Evolutionary conservation across 306 rosid genomes (phyloP).

Genomic region (Astragalus membranaceus): DNA sequence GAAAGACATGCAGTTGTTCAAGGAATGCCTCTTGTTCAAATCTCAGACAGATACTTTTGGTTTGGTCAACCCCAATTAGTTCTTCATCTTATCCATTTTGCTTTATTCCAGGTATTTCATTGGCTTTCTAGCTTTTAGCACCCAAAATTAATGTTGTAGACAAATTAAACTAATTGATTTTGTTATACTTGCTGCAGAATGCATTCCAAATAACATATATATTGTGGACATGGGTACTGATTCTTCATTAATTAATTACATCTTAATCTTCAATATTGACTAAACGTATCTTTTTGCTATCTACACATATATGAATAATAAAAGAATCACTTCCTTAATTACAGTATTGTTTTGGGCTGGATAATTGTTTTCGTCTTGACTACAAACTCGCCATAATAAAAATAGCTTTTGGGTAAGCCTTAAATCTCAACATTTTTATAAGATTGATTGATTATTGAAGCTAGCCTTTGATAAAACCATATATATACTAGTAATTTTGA

Average conservation of each 20-base stretch:
- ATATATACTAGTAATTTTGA: no score
- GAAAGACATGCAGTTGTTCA: constrained; percentile 85
- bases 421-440: not conserved
- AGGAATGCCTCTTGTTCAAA: constrained; percentile 95
- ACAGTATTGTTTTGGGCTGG: constrained; percentile 69
- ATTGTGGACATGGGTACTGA: constrained; percentile 80
- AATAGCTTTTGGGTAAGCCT: constrained; percentile 65
- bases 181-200: constrained; percentile 57
- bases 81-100: constrained; percentile 92
- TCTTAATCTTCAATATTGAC: not conserved
- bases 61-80: constrained; percentile 75
- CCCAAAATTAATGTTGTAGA: no score
- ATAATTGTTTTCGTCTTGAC: constrained; percentile 67
- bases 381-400: constrained; percentile 46
- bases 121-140: no score
- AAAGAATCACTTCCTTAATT: constrained; percentile 21
- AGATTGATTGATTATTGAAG: no score
- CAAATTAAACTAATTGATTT: constrained; percentile 14
- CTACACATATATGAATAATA: not conserved
- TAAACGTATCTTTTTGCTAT: not conserved
- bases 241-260: not conserved
- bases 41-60: constrained; percentile 87
- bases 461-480: no score
- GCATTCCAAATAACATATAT: constrained; percentile 77
- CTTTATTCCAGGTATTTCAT: constrained; percentile 76